phyloP scores from a whole-genome alignment of 2,329 filamentous ascomycete genomes.

The Chaetothyriales sp. region DNA sequence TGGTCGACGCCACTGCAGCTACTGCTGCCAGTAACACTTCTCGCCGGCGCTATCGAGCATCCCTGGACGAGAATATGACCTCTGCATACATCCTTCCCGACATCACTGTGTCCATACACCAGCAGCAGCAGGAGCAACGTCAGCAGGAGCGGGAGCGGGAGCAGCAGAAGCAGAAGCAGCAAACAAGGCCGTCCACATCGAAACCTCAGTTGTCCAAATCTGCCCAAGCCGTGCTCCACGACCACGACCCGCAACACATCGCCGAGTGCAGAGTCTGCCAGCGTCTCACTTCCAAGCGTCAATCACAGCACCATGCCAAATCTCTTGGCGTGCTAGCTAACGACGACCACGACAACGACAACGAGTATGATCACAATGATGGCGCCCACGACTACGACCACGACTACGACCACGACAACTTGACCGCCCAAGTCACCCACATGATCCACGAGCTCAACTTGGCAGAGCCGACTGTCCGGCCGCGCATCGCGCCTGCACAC shows the following conservation, averaged over 20 bases:
- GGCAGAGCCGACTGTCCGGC: constrained; percentile 45
- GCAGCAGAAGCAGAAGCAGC: constrained; percentile 16
- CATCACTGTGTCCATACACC: constrained; percentile 34
- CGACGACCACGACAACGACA: constrained; percentile 10
- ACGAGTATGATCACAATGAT: constrained; percentile 17
- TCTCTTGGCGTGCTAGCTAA: constrained; percentile 8
- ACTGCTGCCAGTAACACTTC: constrained; percentile 30
- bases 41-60: constrained; percentile 34
- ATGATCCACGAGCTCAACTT: constrained; percentile 21
- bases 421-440: constrained; percentile 14
- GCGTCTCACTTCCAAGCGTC: constrained; percentile 20
- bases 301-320: neutral
- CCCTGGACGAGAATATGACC: constrained; percentile 39
- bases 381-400: constrained; percentile 26
- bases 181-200: constrained; percentile 13
- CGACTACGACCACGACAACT: constrained; percentile 22
- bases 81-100: constrained; percentile 51
- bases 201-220: constrained; percentile 22
- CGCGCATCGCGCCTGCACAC: constrained; percentile 50
- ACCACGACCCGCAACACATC: constrained; percentile 34
- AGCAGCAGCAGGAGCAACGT: constrained; percentile 14
- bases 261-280: constrained; percentile 44
- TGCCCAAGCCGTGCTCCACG: constrained; percentile 28
- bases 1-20: constrained; percentile 18
- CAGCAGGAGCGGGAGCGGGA: constrained; percentile 9